A percentile compares a stretch with the other conserved stretches of the same genome.
These are phyloP conservation scores for Sorghum bicolor DNA, from an alignment of 176 grass and related monocot genomes.

Conservation along the genomic window Sorghum_bicolor_NCBIv3 NC_012877.2:55490501-55491000, in stretches of 20 bases:
- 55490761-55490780: background rate
- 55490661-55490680: background rate
- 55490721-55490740: conserved; percentile 46
- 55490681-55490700: background rate
- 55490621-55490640: background rate
- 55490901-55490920: background rate
- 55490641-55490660: background rate
- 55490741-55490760: conserved; percentile 45
- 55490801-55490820: background rate
- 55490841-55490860: background rate
- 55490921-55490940: background rate
- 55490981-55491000: conserved; percentile 7
- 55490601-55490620: background rate
- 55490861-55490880: background rate
- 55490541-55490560: background rate
- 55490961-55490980: background rate
- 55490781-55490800: background rate
- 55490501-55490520: background rate
- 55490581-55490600: background rate
- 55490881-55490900: conserved; percentile 1
- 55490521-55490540: background rate
- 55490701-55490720: background rate
- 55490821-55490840: background rate
- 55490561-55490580: background rate
- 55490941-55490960: background rate